Evolutionary conservation across 2,329 filamentous ascomycete species (phyloP), one percentile per base, ranked within the genome.

Genomic region (Tolypocladium pustulatum): DNA sequence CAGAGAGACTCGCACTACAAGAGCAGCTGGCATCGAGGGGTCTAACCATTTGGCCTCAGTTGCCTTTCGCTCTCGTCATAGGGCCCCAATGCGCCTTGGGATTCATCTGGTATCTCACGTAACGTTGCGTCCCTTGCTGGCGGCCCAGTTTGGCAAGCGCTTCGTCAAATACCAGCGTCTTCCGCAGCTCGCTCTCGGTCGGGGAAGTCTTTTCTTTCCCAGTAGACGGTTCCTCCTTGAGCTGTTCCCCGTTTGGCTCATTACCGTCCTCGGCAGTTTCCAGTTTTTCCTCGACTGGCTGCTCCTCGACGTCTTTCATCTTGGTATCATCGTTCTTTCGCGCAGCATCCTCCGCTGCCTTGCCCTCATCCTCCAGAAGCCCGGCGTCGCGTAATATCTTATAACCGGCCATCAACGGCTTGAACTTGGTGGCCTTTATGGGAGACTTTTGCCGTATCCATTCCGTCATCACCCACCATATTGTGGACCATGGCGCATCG

Each of bases 21-120:
- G 17, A 52, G 8, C 46, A 32, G 27, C 13, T 2, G 46, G 49
- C 49, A 34, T 52, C 27, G 12, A 49, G 25, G 20, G 22, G 25
- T 30, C 6, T 8, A n/a, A n/a, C n/a, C n/a, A n/a, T 32, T 20
- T 4, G 8, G 25, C 30, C 38, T 59, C 53, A 60, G 27, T 46
- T 53, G 17, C 60, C 77, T 63, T 72, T 78, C 32, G 82, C 82
- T 63, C 77, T 76, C 57, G 75, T 78, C 84, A 96, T 85, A 1
- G 94, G 94, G 0, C 94, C 94, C 94, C 94, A 99, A 71, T 97
- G 94, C 68, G 91, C 87, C 60, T 88, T 80, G 53, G 94, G 94
- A 69, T 97, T 97, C 61, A 87, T 76, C 76, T 96, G 94, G 72
- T 97, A 99, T 62, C 93, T 81, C 57, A 95, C 85, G 53, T 95